These are phyloP conservation scores for Bolboschoenoplectus hybrid DNA, from an alignment of 202 grass and related monocot species.

Conservation along the genomic window DNA sequence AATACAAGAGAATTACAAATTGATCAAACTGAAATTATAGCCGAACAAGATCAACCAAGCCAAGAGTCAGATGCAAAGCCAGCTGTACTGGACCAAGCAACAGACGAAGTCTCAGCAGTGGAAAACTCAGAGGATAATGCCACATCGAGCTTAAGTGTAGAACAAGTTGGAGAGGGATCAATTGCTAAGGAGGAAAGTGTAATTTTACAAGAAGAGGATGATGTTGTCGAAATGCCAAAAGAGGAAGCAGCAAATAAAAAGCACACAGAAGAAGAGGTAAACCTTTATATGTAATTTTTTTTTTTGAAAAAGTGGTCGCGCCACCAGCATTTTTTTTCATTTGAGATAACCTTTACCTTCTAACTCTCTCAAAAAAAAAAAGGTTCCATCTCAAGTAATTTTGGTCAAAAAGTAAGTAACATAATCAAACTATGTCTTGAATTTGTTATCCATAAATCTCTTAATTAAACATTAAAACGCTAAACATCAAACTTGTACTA, in stretches of 20 bases:
- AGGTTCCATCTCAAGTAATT: neutral
- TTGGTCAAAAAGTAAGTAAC: neutral
- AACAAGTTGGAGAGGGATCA: neutral
- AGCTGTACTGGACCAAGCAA: neutral
- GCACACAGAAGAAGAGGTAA: neutral
- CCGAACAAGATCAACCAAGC: neutral
- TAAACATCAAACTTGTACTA: neutral
- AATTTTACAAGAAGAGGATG: neutral
- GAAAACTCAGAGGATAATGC: neutral
- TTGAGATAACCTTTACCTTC: neutral
- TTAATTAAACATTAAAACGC: neutral
- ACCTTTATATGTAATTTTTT: neutral
- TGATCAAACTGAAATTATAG: constrained; percentile 3
- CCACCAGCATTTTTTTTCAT: no score
- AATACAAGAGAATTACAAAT: constrained; percentile 17
- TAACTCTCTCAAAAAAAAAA: no score
- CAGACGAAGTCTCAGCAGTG: neutral
- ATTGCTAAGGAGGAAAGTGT: neutral
- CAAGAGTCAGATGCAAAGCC: neutral
- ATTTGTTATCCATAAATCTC: neutral
- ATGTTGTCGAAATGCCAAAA: neutral
- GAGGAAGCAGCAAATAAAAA: neutral
- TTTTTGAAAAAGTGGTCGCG: no score
- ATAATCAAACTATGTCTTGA: neutral
- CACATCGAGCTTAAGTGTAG: neutral